Evolutionary conservation across 805 yeast genomes (phyloP).

Genomic region (Candida methanosorbosa): DNA sequence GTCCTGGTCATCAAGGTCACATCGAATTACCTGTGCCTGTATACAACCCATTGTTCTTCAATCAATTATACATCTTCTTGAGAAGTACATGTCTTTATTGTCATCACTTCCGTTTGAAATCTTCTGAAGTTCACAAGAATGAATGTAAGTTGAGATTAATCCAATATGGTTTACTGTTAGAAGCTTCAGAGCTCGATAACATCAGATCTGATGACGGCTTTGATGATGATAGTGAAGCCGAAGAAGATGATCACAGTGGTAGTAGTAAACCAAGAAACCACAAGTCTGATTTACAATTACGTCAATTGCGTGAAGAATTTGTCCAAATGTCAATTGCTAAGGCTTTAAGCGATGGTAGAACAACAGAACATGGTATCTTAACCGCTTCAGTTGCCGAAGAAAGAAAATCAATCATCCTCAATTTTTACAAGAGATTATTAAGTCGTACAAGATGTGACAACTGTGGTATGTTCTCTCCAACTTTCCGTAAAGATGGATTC

Average conservation of each 20-base stretch:
- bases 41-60: constrained; percentile 90
- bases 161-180: constrained; percentile 83
- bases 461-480: constrained; percentile 93
- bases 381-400: constrained; percentile 86
- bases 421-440: constrained; percentile 64
- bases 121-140: constrained; percentile 63
- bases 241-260: constrained; percentile 42
- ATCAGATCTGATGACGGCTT: constrained; percentile 33
- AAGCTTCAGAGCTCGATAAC: constrained; percentile 64
- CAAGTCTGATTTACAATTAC: constrained; percentile 31
- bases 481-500: constrained; percentile 90
- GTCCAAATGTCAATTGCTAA: constrained; percentile 63
- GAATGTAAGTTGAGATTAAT: constrained; percentile 72
- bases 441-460: constrained; percentile 87
- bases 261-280: constrained; percentile 12
- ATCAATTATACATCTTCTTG: constrained; percentile 77
- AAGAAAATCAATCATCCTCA: constrained; percentile 64
- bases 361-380: constrained; percentile 55
- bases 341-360: constrained; percentile 71
- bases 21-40: constrained; percentile 94
- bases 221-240: constrained; percentile 36
- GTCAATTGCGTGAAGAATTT: constrained; percentile 53
- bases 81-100: constrained; percentile 86
- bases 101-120: constrained; percentile 68
- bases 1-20: constrained; percentile 99